phyloP scores from a whole-genome alignment of 179 eudicot genomes.

The Amaranthus tricolor region DNA sequence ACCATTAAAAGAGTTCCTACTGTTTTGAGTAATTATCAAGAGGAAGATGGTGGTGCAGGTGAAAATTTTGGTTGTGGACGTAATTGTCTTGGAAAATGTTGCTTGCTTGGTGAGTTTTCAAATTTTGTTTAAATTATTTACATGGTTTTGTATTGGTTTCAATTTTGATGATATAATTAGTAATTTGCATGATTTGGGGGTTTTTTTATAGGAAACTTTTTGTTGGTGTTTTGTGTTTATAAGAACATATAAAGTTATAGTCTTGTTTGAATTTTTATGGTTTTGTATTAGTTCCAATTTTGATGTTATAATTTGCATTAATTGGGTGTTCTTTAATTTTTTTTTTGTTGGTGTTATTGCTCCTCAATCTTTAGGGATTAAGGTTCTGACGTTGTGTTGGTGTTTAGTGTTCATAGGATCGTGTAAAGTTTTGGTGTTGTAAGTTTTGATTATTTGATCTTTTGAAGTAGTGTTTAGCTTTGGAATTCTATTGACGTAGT shows the following conservation, averaged over 20 bases:
- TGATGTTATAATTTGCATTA: no score
- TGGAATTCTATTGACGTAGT: neutral
- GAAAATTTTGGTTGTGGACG: constrained; percentile 68
- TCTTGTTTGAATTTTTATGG: no score
- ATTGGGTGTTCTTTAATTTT: no score
- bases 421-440: neutral
- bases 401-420: neutral
- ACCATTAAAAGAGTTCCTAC: constrained; percentile 44
- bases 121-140: neutral
- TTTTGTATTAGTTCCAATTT: no score
- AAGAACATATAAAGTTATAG: neutral
- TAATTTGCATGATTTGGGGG: constrained; percentile 33
- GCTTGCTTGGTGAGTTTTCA: constrained; percentile 67
- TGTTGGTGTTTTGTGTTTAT: neutral
- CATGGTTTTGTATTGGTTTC: neutral
- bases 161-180: constrained; percentile 3
- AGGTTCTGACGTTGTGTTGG: neutral
- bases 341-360: no score
- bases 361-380: no score
- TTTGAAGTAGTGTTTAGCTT: neutral
- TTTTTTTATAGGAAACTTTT: constrained; percentile 5
- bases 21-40: constrained; percentile 85
- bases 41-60: constrained; percentile 48
- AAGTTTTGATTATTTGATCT: neutral
- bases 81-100: constrained; percentile 86